Evolutionary conservation across 2,329 filamentous ascomycete species (phyloP).

Genomic region (Colletotrichum agaves): DNA sequence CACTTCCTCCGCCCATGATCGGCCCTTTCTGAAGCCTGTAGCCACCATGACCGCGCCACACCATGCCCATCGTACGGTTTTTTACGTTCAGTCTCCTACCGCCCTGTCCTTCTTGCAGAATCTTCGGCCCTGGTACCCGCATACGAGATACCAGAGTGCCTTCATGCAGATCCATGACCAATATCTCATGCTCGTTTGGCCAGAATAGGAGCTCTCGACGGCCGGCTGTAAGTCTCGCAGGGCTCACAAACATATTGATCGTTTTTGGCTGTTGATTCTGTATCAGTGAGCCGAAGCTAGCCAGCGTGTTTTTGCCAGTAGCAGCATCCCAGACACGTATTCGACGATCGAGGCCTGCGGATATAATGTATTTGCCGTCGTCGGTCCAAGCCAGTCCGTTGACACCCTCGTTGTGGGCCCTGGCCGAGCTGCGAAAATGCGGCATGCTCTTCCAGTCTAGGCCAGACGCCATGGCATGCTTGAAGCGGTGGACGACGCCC

Average conservation of each 20-base stretch:
- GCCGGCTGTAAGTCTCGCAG: constrained; percentile 64
- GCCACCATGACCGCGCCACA: constrained; percentile 75
- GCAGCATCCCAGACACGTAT: constrained; percentile 88
- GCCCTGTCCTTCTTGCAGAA: constrained; percentile 57
- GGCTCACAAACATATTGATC: constrained; percentile 71
- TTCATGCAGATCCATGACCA: constrained; percentile 82
- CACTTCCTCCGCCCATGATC: constrained; percentile 68
- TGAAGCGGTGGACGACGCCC: constrained; percentile 65
- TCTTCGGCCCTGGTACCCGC: constrained; percentile 68
- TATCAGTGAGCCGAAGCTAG: constrained; percentile 85
- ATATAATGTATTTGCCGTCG: constrained; percentile 80
- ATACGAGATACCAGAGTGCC: constrained; percentile 79
- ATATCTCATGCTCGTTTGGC: constrained; percentile 83
- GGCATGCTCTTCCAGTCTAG: constrained; percentile 45
- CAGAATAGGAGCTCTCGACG: constrained; percentile 78
- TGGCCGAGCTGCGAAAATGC: constrained; percentile 61
- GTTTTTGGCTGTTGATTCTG: constrained; percentile 76
- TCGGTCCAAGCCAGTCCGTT: constrained; percentile 89
- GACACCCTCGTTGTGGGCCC: constrained; percentile 83
- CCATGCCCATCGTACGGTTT: constrained; percentile 78
- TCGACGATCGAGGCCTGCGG: constrained; percentile 83
- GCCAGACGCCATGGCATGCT: constrained; percentile 47
- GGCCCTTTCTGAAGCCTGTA: constrained; percentile 66
- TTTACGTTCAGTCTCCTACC: constrained; percentile 67
- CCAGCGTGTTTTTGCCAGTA: constrained; percentile 86